Base-by-base conservation (phyloP, 768 basidiomycete species). In the Cystobasidium tubakii region DNA sequence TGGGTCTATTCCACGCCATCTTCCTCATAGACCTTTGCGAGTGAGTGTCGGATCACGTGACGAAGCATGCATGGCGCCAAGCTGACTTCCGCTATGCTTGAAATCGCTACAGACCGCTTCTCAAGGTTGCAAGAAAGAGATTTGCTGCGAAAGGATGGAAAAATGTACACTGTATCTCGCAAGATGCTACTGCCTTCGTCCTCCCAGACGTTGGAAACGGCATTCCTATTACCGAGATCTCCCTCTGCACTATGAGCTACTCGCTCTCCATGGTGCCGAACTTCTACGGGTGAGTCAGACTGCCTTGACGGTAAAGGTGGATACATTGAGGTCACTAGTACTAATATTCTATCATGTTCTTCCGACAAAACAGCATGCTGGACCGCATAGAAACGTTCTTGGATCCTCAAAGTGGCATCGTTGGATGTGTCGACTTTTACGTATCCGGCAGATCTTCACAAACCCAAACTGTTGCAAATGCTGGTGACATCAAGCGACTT, bases 391-490 rank as follows among this genome's bases (percentile, higher is more conserved):
- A 88, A 43, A 84, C 87, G 71, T 84, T 89, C 25, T 83, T 90
- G 19, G 85, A 85, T 43, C 86, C 87, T 7, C 82, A 86, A 33
- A 80, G 82, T 2, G 88, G 89, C 27, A 76, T 90, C 0, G 79
- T 89, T 15, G 84, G 85, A 33, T 88, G 89, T n/a, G 87, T 84
- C 43, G 89, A 90, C 82, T 90, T 90, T 79, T 90, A 88, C 77
- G 87, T 87, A 0, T 84, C 86, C 1, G 84, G 84, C 17, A 85
- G 84, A 34, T 84, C 86, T 0, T 63, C 75, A 9, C 50, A 57
- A 12, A 46, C 69, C 15, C 66, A 75, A 65, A 53, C 64, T 10
- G 74, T 75, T 39, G 63, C 39, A 19, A 42, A 67, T 44, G 57
- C 54, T 1, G 72, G 72, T 9, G 83, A 83, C 27, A 86, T 85